Evolutionary conservation across 1,284 basidiomycete species (phyloP), one percentile per base, ranked within the genome.

Genomic region (Takashimella koratensis): DNA sequence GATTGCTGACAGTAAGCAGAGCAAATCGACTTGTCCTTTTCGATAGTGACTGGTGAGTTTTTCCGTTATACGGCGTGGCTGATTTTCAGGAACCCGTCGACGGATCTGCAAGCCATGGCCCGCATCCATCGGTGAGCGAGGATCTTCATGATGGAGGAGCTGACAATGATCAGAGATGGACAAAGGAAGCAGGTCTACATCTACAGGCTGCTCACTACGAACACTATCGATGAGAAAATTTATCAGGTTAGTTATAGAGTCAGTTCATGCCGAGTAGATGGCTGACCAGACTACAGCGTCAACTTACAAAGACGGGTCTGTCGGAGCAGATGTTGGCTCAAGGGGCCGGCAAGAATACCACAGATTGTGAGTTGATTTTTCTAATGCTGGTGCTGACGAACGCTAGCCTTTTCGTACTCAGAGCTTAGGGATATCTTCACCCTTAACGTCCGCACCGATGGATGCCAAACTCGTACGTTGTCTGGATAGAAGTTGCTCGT

Each of bases 61-160:
- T 8, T 2, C 4, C 11, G 19, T 5, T 26, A 51, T 16, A 24
- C 23, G 25, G 27, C 25, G 10, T 51, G 23, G 27, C 56, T 60
- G 47, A 52, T 25, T 3, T 16, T 1, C 41, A 72, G 67, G 73
- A 74, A 76, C 43, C 75, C 75, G 0, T 76, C 78, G 1, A 78
- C 77, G 64, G 95, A 99, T 74, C 76, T 93, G 16, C 95, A 99
- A 74, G 89, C 95, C 1, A 98, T 98, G 95, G 95, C 93, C 49
- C 84, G 96, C 46, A 97, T 95, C 65, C 90, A 94, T 74, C 83
- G 90, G 90, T 91, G 57, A 56, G 79, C 67, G 12, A 26, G 3
- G 5, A 19, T 40, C 5, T 2, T 36, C 13, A 8, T n/a, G 1
- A 16, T n/a, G 16, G 41, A 23, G 2, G 30, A 5, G 6, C 49